Evolutionary conservation across 345 rosid species (phyloP), one percentile per base, ranked within the genome.

Genomic region (Camelina neglecta): DNA sequence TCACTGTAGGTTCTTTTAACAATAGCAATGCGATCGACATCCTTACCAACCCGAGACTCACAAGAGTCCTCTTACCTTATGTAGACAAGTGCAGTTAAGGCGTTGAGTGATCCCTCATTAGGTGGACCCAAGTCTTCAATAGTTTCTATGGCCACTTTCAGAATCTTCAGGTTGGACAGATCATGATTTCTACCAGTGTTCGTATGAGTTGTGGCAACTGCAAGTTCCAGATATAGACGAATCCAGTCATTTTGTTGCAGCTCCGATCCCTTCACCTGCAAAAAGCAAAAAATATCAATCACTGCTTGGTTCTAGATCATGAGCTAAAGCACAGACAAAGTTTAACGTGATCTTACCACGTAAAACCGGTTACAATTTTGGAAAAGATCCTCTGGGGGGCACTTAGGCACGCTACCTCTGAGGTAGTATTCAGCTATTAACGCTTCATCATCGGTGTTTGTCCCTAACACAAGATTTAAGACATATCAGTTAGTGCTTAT

Each of bases 21-120:
- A 3, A 21, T 10, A 53, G 57, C 57, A 8, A 21, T 21, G 31
- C 57, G 57, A 53, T 53, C 57, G 23, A 21, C 29, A 53, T 20
- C 57, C 57, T 53, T 53, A 53, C 57, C 57, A 53, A 53, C 57
- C 1, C 57, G 26, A 51, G 57, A 11, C 57, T 53, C 31, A 1
- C 31, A 53, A 21, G 4, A 53, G 57, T 53, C 57, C 31, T 20
- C 10, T 31, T 53, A 53, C 31, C 31, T 21, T 53, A 53, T 53
- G 57, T 53, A 53, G 12, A 53, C 31, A 21, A 53, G 10, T 23
- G 21, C 21, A 48, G 2, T 2, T 1, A 48, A 2, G 51, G 21
- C 51, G 16, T 2, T n/a, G 21, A 48, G 21, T 16, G 51, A 48
- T 48, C 10, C 51, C 51, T 48, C 51, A 48, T 48, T 48, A 48